Conservation (phyloP, 2,329 filamentous ascomycete species). For the Xylaria multiplex region DNA sequence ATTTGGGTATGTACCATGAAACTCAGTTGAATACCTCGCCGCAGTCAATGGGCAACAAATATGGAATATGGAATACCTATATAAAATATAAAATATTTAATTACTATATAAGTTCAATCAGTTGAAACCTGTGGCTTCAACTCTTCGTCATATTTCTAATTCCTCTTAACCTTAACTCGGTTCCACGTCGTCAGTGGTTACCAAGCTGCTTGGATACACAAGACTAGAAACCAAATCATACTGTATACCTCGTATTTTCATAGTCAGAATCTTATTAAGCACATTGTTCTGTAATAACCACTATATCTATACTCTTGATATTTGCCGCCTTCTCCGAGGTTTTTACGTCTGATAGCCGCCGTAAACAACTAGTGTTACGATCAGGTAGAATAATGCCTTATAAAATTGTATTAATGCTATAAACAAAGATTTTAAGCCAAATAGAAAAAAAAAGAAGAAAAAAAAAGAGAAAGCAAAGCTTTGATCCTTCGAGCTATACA, state of each 20-base stretch:
- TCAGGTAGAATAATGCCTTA: too few species aligned
- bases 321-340: slow-evolving; percentile 30
- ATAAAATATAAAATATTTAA: background rate
- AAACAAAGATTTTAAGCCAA: too few species aligned
- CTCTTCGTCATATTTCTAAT: background rate
- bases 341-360: slow-evolving; percentile 23
- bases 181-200: background rate
- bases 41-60: background rate
- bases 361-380: slow-evolving; percentile 19
- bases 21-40: background rate
- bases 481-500: too few species aligned
- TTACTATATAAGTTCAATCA: background rate
- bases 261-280: too few species aligned
- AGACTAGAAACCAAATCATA: background rate
- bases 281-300: slow-evolving; percentile 11
- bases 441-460: too few species aligned
- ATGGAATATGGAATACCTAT: background rate
- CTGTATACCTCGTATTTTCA: background rate
- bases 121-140: background rate
- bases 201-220: background rate
- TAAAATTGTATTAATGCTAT: too few species aligned
- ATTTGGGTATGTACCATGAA: background rate
- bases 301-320: slow-evolving; percentile 24
- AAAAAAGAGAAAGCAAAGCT: too few species aligned
- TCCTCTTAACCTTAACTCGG: background rate